These are phyloP conservation scores for Kewa caespitosa DNA, from an alignment of 179 eudicot genomes.

Conservation along the genomic window DNA sequence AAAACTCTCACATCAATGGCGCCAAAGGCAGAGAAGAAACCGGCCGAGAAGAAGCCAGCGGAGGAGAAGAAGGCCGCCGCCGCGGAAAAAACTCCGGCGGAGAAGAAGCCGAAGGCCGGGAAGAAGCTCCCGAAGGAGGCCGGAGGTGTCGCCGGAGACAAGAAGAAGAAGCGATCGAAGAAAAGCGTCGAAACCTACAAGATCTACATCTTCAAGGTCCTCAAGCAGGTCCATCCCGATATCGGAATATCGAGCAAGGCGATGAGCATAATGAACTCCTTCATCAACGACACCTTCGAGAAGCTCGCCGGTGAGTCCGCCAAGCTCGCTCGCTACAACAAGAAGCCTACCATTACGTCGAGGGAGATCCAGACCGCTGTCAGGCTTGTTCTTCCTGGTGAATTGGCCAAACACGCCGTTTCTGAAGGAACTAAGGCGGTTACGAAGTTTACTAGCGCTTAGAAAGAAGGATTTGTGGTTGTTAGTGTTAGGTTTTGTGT, in stretches of 20 bases:
- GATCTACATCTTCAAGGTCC: conserved; percentile 25
- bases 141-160: neutral
- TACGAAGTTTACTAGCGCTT: conserved; percentile 6
- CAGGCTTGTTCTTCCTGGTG: conserved; percentile 6
- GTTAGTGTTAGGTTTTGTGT: too few species aligned
- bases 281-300: conserved; percentile 29
- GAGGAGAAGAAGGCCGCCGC: conserved; percentile 11
- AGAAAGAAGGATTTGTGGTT: neutral
- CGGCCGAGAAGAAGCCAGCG: neutral
- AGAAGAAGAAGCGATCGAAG: conserved; percentile 23
- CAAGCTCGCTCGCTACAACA: conserved; percentile 11
- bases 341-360: conserved; percentile 23
- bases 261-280: conserved; percentile 34
- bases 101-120: conserved; percentile 18
- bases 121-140: conserved; percentile 22
- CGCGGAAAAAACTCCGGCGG: conserved; percentile 21
- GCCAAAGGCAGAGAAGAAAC: conserved; percentile 19
- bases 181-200: conserved; percentile 24
- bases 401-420: conserved; percentile 6
- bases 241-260: conserved; percentile 29
- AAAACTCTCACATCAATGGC: conserved; percentile 19
- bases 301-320: conserved; percentile 30
- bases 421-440: conserved; percentile 13
- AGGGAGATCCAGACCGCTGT: conserved; percentile 18
- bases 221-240: conserved; percentile 26